Conservation (phyloP, 495 filamentous ascomycete genomes). For the Lophiostoma macrostomum region DNA sequence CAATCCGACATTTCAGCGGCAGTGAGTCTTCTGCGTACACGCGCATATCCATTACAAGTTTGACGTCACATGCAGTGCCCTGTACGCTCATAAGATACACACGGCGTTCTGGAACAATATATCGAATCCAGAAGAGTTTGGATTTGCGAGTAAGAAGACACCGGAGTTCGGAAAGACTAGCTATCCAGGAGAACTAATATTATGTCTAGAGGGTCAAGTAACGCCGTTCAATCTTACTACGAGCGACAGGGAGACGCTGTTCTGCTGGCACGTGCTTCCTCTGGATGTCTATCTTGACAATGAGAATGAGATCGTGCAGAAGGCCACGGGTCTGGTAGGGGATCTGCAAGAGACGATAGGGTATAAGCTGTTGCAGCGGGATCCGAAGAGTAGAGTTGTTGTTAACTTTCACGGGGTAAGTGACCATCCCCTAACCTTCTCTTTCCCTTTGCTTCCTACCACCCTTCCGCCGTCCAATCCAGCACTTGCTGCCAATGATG, state of each 20-base stretch:
- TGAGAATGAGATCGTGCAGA: slow-evolving; percentile 32
- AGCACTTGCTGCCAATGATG: too few relatives aligned
- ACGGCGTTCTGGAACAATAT: slow-evolving; percentile 65
- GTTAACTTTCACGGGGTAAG: slow-evolving; percentile 39
- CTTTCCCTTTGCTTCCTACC: background rate
- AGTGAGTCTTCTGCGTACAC: slow-evolving; percentile 47
- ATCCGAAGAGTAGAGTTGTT: slow-evolving; percentile 38
- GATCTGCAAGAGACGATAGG: slow-evolving; percentile 36
- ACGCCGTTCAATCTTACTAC: slow-evolving; percentile 41
- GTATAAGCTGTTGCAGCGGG: slow-evolving; percentile 36
- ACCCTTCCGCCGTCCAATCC: background rate
- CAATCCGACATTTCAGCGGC: slow-evolving; percentile 55
- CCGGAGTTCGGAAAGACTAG: slow-evolving; percentile 7
- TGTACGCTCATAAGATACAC: slow-evolving; percentile 76
- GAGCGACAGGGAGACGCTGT: slow-evolving; percentile 40
- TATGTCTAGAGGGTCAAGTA: slow-evolving; percentile 39
- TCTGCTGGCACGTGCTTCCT: slow-evolving; percentile 44
- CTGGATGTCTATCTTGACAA: slow-evolving; percentile 40
- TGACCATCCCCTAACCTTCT: background rate
- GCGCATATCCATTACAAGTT: background rate
- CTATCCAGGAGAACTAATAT: slow-evolving; percentile 3
- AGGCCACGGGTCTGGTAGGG: slow-evolving; percentile 21
- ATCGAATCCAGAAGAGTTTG: slow-evolving; percentile 71
- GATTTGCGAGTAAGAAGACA: slow-evolving; percentile 65
- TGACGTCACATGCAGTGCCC: slow-evolving; percentile 49